Base-by-base conservation (phyloP, 371 early-diverging fungal genomes). In the Mucor velutinosus region DNA sequence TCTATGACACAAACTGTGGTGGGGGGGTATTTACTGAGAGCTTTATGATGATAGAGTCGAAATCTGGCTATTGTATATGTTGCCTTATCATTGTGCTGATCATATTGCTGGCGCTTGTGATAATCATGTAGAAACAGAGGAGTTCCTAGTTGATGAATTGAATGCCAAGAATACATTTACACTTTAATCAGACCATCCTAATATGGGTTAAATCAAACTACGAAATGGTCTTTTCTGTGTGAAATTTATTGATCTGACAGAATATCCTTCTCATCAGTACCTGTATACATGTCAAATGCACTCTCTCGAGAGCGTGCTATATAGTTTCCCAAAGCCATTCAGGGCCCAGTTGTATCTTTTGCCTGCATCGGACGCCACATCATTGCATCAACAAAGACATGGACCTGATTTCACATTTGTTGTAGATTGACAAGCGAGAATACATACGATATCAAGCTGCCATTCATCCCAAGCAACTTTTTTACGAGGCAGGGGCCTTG, bases 51-150 rank as follows among this genome's bases (percentile, higher is more conserved):
- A n/a, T 70, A 81, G 89, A 89, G 60, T 74, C 86, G 27, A 87
- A 84, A 63, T 82, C 89, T 14, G 78, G 81, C 1, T 87, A 86
- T 62, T 89, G 87, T 62, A 86, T 89, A 51, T 86, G 87, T 32
- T 85, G 86, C 49, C 71, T 89, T 23, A 86, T 89, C 17, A 76
- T 86, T 57, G 76, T 89, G 12, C 68, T 89, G 21, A 84, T 89
- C 60, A 76, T 89, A 63, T 64, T 89, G 65, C 71, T 89, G 19
- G 80, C 86, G 41, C 69, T 89, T 55, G 78, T 87, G 21, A 78
- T 87, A 14, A 71, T 80, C 27, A 69, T 85, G 64, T 88, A 74
- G 70, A 41, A 11, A 4, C 3, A 25, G 51, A 51, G 21, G 23
- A n/a, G 10, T 15, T 4, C 14, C 41, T 4, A 12, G 14, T 41